Percentiles rank a stretch among this genome's conserved stretches.
Conservation (phyloP, 2,329 filamentous ascomycete genomes). For the Fusarium begoniae region DNA sequence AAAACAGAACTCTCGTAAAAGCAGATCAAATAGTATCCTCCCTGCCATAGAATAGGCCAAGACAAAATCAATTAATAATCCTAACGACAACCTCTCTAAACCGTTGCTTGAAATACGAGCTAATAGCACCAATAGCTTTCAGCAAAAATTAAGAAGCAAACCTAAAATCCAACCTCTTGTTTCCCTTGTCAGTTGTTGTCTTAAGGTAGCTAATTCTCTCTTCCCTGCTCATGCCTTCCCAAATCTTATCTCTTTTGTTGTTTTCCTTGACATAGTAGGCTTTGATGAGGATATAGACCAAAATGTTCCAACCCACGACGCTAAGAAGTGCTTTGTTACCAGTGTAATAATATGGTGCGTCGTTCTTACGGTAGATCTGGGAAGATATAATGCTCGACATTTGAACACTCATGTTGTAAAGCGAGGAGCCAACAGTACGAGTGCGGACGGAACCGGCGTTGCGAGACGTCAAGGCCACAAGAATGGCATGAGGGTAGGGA, state of each 20-base stretch:
- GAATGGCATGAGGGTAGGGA: background rate
- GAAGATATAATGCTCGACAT: background rate
- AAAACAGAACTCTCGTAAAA: too few relatives aligned
- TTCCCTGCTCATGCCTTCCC: background rate
- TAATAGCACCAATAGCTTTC: background rate
- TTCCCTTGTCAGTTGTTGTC: background rate
- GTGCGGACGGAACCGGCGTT: background rate
- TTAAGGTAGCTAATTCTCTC: background rate
- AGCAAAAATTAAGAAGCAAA: background rate
- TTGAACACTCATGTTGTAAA: background rate
- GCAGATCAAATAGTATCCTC: rapidly evolving
- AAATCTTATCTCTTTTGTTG: background rate
- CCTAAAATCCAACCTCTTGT: background rate
- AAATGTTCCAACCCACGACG: background rate
- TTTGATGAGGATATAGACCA: background rate
- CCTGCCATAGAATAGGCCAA: too few relatives aligned
- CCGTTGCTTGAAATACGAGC: too few relatives aligned
- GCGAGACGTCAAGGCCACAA: background rate
- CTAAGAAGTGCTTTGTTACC: background rate
- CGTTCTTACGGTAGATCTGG: background rate
- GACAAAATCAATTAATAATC: too few relatives aligned
- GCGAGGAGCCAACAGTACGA: background rate
- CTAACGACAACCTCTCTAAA: too few relatives aligned
- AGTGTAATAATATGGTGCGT: background rate
- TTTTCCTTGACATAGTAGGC: background rate